Evolutionary conservation across 345 rosid species (phyloP).

Genomic region (Dipteronia dyeriana): DNA sequence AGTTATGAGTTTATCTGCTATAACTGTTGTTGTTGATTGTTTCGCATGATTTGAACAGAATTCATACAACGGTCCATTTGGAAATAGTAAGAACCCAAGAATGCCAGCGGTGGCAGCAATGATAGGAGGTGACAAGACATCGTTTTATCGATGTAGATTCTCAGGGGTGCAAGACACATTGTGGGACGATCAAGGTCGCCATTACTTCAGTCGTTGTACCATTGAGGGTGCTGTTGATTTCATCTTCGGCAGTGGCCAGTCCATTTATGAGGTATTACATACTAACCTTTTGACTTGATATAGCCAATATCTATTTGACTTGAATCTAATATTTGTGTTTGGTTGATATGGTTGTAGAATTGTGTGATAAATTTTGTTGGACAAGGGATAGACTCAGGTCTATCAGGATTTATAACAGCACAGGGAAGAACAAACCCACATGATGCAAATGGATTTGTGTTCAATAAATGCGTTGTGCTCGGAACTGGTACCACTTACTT

Average conservation of each 20-base stretch:
- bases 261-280: conserved; percentile 63
- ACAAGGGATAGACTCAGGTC: conserved; percentile 27
- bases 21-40: conserved; percentile 2
- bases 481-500: conserved; percentile 42
- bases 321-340: too few relatives aligned
- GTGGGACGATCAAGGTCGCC: conserved; percentile 75
- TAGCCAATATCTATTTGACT: too few relatives aligned
- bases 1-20: not conserved
- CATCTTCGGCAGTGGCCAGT: conserved; percentile 77
- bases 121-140: conserved; percentile 61
- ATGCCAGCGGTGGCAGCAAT: conserved; percentile 65
- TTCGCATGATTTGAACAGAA: conserved; percentile 41
- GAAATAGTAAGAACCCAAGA: conserved; percentile 35
- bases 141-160: conserved; percentile 63
- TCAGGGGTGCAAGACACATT: conserved; percentile 74
- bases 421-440: conserved; percentile 44
- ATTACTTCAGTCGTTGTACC: conserved; percentile 59
- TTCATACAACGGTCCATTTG: conserved; percentile 50
- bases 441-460: conserved; percentile 55
- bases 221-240: conserved; percentile 88
- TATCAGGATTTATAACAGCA: conserved; percentile 55
- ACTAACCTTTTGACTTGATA: not conserved
- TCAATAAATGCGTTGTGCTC: conserved; percentile 45
- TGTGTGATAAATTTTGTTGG: conserved; percentile 56
- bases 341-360: conserved; percentile 24